Conservation (phyloP, 768 basidiomycete species). For the Lactarius hatsudake region DNA sequence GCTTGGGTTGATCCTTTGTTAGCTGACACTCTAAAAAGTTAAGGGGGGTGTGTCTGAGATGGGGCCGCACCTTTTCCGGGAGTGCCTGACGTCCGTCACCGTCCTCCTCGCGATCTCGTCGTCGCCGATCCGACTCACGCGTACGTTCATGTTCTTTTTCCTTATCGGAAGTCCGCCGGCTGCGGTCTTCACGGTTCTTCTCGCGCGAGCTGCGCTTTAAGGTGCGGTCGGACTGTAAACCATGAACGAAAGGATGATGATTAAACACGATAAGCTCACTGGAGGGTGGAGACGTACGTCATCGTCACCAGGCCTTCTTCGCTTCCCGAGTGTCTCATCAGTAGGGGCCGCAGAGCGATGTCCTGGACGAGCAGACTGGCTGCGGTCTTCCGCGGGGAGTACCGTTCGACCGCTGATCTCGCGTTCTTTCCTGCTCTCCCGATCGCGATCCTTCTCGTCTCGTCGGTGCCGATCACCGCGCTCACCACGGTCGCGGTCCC, state of each 20-base stretch:
- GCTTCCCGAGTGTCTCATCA: slow-evolving; percentile 73
- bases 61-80: slow-evolving; percentile 55
- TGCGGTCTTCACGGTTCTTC: slow-evolving; percentile 71
- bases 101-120: slow-evolving; percentile 61
- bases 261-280: not conserved
- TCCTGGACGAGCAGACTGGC: slow-evolving; percentile 53
- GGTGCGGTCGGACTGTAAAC: slow-evolving; percentile 59
- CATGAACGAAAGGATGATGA: not conserved
- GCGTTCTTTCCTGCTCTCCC: slow-evolving; percentile 60
- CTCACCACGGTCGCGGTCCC: slow-evolving; percentile 30
- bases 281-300: slow-evolving; percentile 51
- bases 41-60: not conserved
- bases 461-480: slow-evolving; percentile 32
- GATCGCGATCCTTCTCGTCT: slow-evolving; percentile 55
- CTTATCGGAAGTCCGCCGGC: slow-evolving; percentile 63
- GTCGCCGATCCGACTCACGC: slow-evolving; percentile 65
- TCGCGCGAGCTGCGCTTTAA: slow-evolving; percentile 82
- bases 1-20: not conserved
- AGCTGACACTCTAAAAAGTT: not conserved
- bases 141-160: slow-evolving; percentile 58
- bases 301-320: slow-evolving; percentile 65
- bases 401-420: slow-evolving; percentile 40
- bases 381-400: slow-evolving; percentile 51
- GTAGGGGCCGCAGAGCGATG: slow-evolving; percentile 47
- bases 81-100: slow-evolving; percentile 45